Conservation (phyloP, 768 basidiomycete genomes). For the Kwoniella bestiolae region DNA sequence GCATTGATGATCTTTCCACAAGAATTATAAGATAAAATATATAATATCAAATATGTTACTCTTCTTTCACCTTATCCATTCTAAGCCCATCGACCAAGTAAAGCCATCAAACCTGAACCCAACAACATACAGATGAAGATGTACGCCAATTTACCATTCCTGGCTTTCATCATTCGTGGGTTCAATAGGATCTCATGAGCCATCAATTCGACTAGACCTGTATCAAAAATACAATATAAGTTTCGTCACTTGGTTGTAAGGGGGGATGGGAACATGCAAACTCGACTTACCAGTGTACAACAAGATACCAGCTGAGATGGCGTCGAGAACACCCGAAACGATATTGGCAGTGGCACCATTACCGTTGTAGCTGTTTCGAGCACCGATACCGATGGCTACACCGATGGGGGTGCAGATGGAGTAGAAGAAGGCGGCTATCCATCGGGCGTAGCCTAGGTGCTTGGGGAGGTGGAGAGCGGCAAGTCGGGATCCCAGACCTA, state of each 20-base stretch:
- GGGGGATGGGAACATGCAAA: conserved; percentile 65
- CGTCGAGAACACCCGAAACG: conserved; percentile 82
- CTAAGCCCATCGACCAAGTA: conserved; percentile 82
- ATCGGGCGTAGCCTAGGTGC: conserved; percentile 41
- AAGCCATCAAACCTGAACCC: conserved; percentile 86
- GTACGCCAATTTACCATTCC: conserved; percentile 69
- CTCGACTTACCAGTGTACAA: conserved; percentile 59
- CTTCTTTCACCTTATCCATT: not conserved
- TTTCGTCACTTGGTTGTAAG: conserved; percentile 72
- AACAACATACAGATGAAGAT: conserved; percentile 76
- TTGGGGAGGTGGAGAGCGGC: conserved; percentile 67
- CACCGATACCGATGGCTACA: conserved; percentile 74
- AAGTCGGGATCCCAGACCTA: conserved; percentile 88
- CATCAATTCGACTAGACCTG: conserved; percentile 64
- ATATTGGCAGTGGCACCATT: conserved; percentile 73
- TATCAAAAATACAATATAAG: not conserved
- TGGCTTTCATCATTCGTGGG: conserved; percentile 77
- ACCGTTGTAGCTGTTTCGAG: conserved; percentile 75
- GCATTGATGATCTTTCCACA: not conserved
- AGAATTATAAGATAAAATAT: no score
- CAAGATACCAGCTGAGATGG: conserved; percentile 83
- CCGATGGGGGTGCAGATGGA: conserved; percentile 68
- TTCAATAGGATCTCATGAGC: conserved; percentile 95
- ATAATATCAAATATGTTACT: not conserved
- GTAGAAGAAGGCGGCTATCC: conserved; percentile 49